phyloP scores from a whole-genome alignment of 2,329 filamentous ascomycete species.

The Fusarium sp. region DNA sequence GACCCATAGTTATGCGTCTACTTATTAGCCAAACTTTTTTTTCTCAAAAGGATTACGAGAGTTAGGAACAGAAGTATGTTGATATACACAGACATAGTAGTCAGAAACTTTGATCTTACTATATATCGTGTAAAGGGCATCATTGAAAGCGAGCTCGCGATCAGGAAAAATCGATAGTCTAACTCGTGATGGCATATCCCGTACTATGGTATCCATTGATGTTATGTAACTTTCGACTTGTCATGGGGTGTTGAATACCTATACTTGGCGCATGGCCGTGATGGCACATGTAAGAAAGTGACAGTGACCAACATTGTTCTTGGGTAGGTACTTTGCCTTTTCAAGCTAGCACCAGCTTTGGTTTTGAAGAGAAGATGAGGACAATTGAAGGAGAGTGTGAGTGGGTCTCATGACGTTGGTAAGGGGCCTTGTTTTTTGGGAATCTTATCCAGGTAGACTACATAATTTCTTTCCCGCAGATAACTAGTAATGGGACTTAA shows the following conservation, averaged over 20 bases:
- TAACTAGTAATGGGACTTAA: background rate
- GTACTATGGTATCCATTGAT: background rate
- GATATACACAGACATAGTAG: background rate
- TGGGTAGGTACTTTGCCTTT: background rate
- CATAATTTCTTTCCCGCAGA: slow-evolving; percentile 15
- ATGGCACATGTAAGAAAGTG: slow-evolving; percentile 19
- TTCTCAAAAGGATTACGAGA: background rate
- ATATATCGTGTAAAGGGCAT: background rate
- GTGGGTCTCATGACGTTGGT: slow-evolving; percentile 33
- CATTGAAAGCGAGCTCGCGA: background rate
- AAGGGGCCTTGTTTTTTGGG: slow-evolving; percentile 11
- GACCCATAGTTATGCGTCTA: background rate
- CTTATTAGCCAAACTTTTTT: background rate
- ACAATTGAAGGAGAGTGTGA: slow-evolving; percentile 6
- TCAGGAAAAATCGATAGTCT: background rate
- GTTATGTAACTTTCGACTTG: background rate
- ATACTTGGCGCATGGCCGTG: background rate
- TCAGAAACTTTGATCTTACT: background rate
- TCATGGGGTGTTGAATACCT: background rate
- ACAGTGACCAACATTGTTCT: slow-evolving; percentile 7
- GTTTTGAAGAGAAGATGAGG: background rate
- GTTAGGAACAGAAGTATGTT: background rate
- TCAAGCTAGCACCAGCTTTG: background rate
- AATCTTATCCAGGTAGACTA: slow-evolving; percentile 13
- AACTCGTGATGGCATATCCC: background rate